These are phyloP conservation scores for Pseudozyma hubeiensis DNA, from an alignment of 1,284 basidiomycete species.

Conservation along the genomic window DNA sequence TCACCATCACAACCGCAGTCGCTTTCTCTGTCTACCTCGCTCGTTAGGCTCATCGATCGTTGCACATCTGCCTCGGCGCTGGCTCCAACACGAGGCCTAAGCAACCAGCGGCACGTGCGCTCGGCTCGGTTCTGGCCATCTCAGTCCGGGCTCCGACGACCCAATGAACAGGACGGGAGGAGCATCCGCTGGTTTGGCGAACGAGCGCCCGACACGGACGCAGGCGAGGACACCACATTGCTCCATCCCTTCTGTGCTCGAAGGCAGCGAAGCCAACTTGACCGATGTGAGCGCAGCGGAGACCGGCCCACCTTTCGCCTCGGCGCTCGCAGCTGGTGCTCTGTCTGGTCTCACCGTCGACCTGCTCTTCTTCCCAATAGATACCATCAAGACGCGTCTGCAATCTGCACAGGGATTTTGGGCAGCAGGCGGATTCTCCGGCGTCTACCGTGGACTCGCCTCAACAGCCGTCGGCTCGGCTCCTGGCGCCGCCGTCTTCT, in stretches of 20 bases:
- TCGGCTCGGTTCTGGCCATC: neutral
- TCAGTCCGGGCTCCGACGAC: neutral
- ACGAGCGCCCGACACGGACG: constrained; percentile 10
- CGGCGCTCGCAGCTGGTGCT: constrained; percentile 56
- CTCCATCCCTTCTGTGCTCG: constrained; percentile 36
- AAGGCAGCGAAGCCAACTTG: constrained; percentile 9
- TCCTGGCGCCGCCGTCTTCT: constrained; percentile 95
- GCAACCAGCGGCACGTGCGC: too few relatives aligned
- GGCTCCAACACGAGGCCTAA: too few relatives aligned
- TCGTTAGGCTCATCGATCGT: too few relatives aligned
- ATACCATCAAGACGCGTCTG: constrained; percentile 94
- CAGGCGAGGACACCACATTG: constrained; percentile 26
- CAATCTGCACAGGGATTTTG: constrained; percentile 89
- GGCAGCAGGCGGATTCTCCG: constrained; percentile 86
- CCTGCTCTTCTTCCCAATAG: constrained; percentile 93
- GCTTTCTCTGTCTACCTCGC: too few relatives aligned
- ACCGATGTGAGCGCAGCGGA: neutral
- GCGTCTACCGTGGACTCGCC: constrained; percentile 93
- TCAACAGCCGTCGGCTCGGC: constrained; percentile 95
- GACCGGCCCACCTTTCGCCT: constrained; percentile 29
- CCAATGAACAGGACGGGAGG: neutral
- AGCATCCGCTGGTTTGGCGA: constrained; percentile 8
- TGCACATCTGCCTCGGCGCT: too few relatives aligned
- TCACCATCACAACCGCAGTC: too few relatives aligned
- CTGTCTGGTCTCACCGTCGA: constrained; percentile 72